phyloP scores from a whole-genome alignment of 75 land plant species.

The Cunninghamia lanceolata region DNA sequence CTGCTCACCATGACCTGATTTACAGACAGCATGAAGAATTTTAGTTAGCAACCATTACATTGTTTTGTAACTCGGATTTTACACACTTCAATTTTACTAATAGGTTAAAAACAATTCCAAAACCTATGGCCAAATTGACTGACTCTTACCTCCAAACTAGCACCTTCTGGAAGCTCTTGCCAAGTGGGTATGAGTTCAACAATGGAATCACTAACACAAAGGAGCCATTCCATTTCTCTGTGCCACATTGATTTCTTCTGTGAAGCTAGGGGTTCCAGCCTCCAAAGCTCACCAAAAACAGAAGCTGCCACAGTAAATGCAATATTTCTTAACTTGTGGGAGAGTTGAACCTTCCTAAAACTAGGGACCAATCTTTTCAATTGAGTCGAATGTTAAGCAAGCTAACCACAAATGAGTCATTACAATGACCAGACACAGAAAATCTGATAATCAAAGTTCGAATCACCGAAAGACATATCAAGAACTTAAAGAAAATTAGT shows the following conservation, averaged over 20 bases:
- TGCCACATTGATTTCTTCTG: conserved; percentile 71
- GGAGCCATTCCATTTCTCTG: conserved; percentile 62
- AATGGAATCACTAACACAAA: conserved; percentile 71
- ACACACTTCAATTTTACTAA: not conserved
- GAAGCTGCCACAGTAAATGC: conserved; percentile 28
- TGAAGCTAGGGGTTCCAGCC: conserved; percentile 54
- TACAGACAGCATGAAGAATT: not conserved
- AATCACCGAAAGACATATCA: not conserved
- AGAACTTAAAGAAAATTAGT: not conserved
- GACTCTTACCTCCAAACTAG: conserved; percentile 53
- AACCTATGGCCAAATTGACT: not conserved
- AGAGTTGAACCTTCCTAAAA: not conserved
- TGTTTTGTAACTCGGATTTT: not conserved
- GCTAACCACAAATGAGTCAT: not conserved
- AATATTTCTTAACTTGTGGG: not conserved
- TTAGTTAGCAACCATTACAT: not conserved
- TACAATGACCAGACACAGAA: not conserved
- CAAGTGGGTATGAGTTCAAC: conserved; percentile 67
- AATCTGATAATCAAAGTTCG: not conserved
- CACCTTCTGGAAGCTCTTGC: conserved; percentile 72
- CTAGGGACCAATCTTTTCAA: not conserved
- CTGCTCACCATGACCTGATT: conserved; percentile 61
- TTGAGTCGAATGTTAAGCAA: not conserved
- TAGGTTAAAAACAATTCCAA: not conserved
- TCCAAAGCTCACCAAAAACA: conserved; percentile 79